phyloP scores from a whole-genome alignment of 306 rosid genomes.

The Vigna unguiculata region DNA sequence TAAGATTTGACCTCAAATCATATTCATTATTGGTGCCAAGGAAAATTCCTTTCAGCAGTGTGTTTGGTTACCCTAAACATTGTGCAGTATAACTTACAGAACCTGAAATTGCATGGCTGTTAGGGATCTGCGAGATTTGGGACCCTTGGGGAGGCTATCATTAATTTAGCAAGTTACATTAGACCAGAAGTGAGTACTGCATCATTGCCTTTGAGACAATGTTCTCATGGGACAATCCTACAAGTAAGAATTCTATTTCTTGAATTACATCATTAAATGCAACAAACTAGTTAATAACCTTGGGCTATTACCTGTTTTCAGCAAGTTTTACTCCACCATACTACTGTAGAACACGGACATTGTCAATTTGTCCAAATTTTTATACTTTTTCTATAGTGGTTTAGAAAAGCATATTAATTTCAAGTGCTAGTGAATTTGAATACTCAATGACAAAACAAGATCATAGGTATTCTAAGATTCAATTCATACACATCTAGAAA shows the following conservation, averaged over 20 bases:
- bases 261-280: neutral
- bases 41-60: no score
- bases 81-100: neutral
- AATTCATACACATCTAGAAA: neutral
- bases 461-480: neutral
- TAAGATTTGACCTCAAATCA: no score
- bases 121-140: slow-evolving; percentile 55
- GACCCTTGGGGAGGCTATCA: slow-evolving; percentile 54
- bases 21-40: no score
- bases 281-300: neutral
- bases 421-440: neutral
- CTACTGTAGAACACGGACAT: no score
- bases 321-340: neutral
- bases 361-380: neutral
- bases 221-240: slow-evolving; percentile 45
- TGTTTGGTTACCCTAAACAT: no score
- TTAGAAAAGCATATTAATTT: neutral
- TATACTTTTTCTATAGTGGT: neutral
- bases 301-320: neutral
- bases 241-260: slow-evolving; percentile 41
- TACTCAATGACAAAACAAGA: neutral
- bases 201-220: slow-evolving; percentile 47
- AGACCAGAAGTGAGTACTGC: slow-evolving; percentile 35
- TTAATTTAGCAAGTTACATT: slow-evolving; percentile 46
- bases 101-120: slow-evolving; percentile 7